Base-by-base conservation (phyloP, 441 rosid genomes). In the Erodium texanum region DNA sequence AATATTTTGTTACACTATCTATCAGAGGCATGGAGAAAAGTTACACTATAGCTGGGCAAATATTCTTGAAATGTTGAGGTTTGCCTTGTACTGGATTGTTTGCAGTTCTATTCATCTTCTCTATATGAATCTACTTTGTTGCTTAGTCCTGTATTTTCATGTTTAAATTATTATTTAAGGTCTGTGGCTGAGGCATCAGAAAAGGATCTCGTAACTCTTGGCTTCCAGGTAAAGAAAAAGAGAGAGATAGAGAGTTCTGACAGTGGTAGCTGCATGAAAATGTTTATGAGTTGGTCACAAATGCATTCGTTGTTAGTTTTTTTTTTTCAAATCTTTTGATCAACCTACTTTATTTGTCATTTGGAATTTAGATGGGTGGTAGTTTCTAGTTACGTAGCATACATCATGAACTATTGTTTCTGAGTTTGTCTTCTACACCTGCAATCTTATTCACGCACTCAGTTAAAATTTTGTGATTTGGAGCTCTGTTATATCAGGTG, bases 31-130 rank as follows among this genome's bases (percentile, higher is more conserved):
- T 76, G 99, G 96, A 62, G 99, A 95, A 82, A 90, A 81, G 76
- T 71, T 95, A 81, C 82, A 58, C 74, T 86, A 81, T 85, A 90
- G 97, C 78, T 92, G 98, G 99, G 84, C 90, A 68, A 77, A 82
- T 77, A 90, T 95, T 80, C 98, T 95, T 78, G 98, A 90, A 74
- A 81, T 87, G 84, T 80, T 95, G 82, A 88, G 99, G 99, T 94
- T 76, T 77, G 76, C 67, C 68, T 38, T 80, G 50, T 54, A 50
- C 34, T 36, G 22, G 0, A 18, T 68, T 43, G 29, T 68, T 59
- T 64, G 63, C 36, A 29, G 23, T 62, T 54, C 50, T 58, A 6
- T 70, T 59, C 54, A n/a, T 12, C 52, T 43, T 48, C 15, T 64
- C 38, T 64, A 24, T 48, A 16, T 16, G 61, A 16, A 62, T 56